These are phyloP conservation scores for Fusarium citri DNA, from an alignment of 2,329 filamentous ascomycete species.

Conservation along the genomic window DNA sequence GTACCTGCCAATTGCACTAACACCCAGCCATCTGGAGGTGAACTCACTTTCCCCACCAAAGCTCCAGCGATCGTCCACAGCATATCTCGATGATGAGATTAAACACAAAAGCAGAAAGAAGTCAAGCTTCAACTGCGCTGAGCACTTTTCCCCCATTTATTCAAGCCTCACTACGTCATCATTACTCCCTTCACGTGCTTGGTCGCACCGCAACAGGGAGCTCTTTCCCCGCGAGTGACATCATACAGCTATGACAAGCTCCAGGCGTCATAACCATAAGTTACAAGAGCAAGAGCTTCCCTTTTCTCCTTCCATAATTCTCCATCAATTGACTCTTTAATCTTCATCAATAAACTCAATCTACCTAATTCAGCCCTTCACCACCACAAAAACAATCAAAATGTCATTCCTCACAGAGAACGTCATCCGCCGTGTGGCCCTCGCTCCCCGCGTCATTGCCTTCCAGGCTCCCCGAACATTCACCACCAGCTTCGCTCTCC, in stretches of 20 bases:
- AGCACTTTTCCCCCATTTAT: constrained; percentile 17
- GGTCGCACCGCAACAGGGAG: constrained; percentile 36
- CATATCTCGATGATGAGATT: constrained; percentile 35
- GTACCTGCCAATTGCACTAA: constrained; percentile 13
- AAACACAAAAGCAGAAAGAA: constrained; percentile 10
- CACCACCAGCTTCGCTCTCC: constrained; percentile 57
- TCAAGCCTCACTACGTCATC: constrained; percentile 44
- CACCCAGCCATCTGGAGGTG: constrained; percentile 1
- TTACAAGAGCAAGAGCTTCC: constrained; percentile 30
- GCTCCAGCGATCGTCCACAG: constrained; percentile 27
- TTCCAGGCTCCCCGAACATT: constrained; percentile 61
- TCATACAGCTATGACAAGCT: constrained; percentile 39
- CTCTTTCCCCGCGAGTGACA: constrained; percentile 44
- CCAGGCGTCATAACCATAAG: constrained; percentile 40
- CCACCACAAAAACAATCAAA: constrained; percentile 8
- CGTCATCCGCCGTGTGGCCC: constrained; percentile 57
- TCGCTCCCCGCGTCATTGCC: constrained; percentile 53
- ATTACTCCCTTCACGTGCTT: constrained; percentile 41
- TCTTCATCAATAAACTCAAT: neutral
- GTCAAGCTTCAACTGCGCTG: constrained; percentile 1
- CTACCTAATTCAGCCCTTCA: neutral
- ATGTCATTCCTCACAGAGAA: constrained; percentile 68
- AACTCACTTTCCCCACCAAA: constrained; percentile 19
- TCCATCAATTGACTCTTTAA: constrained; percentile 25
- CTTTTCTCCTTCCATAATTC: constrained; percentile 10